Percentiles rank a stretch among this genome's conserved stretches.
These are phyloP conservation scores for Cladosporium sp. DNA, from an alignment of 2,329 filamentous ascomycete species.

Conservation along the genomic window DNA sequence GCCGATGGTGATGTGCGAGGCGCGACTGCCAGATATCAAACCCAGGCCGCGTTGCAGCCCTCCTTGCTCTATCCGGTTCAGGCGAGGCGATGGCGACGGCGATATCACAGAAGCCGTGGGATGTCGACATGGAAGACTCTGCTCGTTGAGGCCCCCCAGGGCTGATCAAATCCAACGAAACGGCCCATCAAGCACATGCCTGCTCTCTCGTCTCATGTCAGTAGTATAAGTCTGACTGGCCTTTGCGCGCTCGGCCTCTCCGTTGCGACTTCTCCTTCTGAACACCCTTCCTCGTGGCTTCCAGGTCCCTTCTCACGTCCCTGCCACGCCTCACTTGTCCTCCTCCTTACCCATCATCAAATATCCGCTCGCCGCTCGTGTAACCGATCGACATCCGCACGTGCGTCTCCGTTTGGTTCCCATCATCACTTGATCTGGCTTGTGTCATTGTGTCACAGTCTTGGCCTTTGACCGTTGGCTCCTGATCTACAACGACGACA, in stretches of 20 bases:
- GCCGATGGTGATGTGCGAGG: background rate
- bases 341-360: background rate
- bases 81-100: background rate
- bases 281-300: background rate
- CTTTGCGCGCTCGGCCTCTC: background rate
- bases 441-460: background rate
- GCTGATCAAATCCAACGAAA: slow-evolving; percentile 9
- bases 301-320: background rate
- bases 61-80: background rate
- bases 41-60: background rate
- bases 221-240: slow-evolving; percentile 5
- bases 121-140: background rate
- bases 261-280: background rate
- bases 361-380: background rate
- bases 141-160: background rate
- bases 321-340: slow-evolving; percentile 9
- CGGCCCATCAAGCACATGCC: background rate
- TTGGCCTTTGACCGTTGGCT: background rate
- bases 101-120: background rate
- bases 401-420: slow-evolving; percentile 12
- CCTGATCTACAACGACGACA: slow-evolving; percentile 9
- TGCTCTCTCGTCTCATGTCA: background rate
- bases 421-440: slow-evolving; percentile 9
- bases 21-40: slow-evolving; percentile 2
- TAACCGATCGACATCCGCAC: slow-evolving; percentile 1